phyloP scores from a whole-genome alignment of 2,329 filamentous ascomycete species.

The Penicillium thymicola region DNA sequence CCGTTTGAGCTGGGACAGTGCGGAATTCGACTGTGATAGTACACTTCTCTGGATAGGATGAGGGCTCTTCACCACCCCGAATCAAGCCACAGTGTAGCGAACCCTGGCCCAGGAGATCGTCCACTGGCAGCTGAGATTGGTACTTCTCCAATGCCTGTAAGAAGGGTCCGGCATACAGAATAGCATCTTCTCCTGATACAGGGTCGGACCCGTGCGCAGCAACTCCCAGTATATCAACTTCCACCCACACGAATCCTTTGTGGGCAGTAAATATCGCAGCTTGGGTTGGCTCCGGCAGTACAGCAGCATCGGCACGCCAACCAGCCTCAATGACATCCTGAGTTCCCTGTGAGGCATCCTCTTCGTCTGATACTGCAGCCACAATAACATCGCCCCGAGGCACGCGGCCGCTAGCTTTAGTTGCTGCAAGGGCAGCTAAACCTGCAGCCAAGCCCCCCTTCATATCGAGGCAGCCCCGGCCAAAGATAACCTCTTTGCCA shows the following conservation, averaged over 20 bases:
- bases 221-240: constrained; percentile 34
- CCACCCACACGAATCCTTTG: constrained; percentile 48
- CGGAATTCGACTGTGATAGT: constrained; percentile 50
- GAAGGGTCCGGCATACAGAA: constrained; percentile 49
- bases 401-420: constrained; percentile 29
- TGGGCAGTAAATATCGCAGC: constrained; percentile 46
- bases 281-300: constrained; percentile 50
- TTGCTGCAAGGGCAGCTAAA: constrained; percentile 42
- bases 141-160: constrained; percentile 47
- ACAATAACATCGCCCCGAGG: constrained; percentile 52
- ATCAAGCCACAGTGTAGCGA: constrained; percentile 51
- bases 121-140: constrained; percentile 33
- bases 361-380: constrained; percentile 55
- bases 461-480: constrained; percentile 52
- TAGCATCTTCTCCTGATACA: constrained; percentile 50
- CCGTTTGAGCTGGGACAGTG: constrained; percentile 47
- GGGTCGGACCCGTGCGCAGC: constrained; percentile 39
- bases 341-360: constrained; percentile 51
- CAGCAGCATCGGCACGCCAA: constrained; percentile 53
- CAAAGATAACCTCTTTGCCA: constrained; percentile 40
- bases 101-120: constrained; percentile 39
- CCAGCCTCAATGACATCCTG: constrained; percentile 50
- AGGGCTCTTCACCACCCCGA: constrained; percentile 51
- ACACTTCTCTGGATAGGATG: constrained; percentile 52
- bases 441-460: constrained; percentile 51